Conservation (phyloP, 768 basidiomycete species). For the Pisolithus sp. region DNA sequence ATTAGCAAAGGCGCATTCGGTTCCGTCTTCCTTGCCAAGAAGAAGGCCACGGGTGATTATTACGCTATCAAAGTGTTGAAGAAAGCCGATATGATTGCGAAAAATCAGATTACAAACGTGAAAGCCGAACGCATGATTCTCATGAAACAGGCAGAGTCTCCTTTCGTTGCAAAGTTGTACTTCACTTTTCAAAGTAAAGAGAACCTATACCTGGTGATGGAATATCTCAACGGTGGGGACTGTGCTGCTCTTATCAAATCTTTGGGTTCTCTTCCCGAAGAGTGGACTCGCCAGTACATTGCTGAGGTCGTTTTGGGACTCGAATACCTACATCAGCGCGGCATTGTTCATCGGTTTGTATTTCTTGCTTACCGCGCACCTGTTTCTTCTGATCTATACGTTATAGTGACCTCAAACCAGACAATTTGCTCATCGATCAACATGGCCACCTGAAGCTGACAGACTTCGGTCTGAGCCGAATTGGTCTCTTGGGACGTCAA, state of each 20-base stretch:
- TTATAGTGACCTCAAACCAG: conserved; percentile 89
- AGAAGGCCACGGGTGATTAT: conserved; percentile 96
- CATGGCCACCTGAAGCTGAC: conserved; percentile 97
- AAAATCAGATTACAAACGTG: conserved; percentile 99
- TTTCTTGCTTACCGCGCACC: background rate
- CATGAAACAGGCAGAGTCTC: conserved; percentile 98
- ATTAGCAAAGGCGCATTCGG: conserved; percentile 99
- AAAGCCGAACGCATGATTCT: conserved; percentile 99
- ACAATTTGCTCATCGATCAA: conserved; percentile 95
- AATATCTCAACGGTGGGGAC: conserved; percentile 97
- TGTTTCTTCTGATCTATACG: background rate
- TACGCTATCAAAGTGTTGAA: conserved; percentile 99
- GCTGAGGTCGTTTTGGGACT: conserved; percentile 94
- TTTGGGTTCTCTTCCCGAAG: conserved; percentile 87
- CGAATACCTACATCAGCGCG: conserved; percentile 93
- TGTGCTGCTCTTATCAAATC: conserved; percentile 97
- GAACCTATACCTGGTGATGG: conserved; percentile 98
- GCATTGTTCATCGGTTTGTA: conserved; percentile 91
- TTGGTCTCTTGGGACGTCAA: conserved; percentile 96
- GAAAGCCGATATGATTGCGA: conserved; percentile 99
- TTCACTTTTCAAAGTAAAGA: conserved; percentile 99
- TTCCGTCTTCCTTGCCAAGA: conserved; percentile 96
- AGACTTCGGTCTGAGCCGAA: conserved; percentile 94
- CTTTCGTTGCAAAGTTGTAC: conserved; percentile 95
- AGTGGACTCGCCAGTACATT: conserved; percentile 95